These are phyloP conservation scores for Pulveroboletus sp. DNA, from an alignment of 768 basidiomycete genomes.

Conservation along the genomic window DNA sequence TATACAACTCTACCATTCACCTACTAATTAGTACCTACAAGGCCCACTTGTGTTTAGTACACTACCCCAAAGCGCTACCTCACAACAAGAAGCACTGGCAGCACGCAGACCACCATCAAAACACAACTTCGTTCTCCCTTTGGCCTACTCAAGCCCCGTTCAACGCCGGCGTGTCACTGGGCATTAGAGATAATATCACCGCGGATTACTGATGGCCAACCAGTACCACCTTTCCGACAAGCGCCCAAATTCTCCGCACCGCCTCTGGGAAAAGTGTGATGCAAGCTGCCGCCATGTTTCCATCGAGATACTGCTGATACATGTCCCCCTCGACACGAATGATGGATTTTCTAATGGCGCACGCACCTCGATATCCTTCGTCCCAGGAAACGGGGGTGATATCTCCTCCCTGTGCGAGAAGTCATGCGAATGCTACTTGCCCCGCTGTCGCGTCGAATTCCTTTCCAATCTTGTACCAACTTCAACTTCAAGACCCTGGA, in stretches of 20 bases:
- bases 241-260: conserved; percentile 32
- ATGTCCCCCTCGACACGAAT: neutral
- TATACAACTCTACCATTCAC: too few relatives aligned
- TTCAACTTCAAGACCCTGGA: too few relatives aligned
- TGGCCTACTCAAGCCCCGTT: neutral
- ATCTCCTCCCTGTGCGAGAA: conserved; percentile 36
- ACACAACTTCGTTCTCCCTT: too few relatives aligned
- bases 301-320: conserved; percentile 36
- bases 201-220: conserved; percentile 27
- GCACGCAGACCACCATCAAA: too few relatives aligned
- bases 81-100: too few relatives aligned
- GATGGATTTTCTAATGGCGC: too few relatives aligned
- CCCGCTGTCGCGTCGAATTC: conserved; percentile 34
- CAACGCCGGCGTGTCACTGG: conserved; percentile 19
- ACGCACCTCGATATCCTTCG: conserved; percentile 30
- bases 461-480: conserved; percentile 25
- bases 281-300: conserved; percentile 37
- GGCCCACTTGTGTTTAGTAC: too few relatives aligned
- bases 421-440: conserved; percentile 39
- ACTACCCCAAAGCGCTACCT: too few relatives aligned
- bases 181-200: conserved; percentile 1
- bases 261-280: conserved; percentile 36
- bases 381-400: conserved; percentile 41
- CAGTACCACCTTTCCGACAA: conserved; percentile 31
- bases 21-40: too few relatives aligned